phyloP scores from a whole-genome alignment of 495 filamentous ascomycete species.

The Coniosporium apollinis region DNA sequence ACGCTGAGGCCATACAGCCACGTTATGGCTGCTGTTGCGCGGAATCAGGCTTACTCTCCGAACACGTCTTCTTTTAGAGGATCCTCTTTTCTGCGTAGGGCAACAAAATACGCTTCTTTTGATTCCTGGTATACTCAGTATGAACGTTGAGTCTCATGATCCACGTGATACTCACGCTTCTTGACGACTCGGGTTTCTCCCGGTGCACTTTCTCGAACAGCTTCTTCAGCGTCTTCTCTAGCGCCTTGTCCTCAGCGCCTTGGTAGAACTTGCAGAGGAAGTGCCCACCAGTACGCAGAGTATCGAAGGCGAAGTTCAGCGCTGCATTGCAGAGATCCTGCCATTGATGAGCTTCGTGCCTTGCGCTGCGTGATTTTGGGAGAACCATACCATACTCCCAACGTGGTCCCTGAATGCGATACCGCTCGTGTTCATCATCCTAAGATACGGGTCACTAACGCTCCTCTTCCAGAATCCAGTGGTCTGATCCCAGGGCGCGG shows the following conservation, averaged over 20 bases:
- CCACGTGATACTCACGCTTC: constrained; percentile 42
- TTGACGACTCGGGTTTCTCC: constrained; percentile 79
- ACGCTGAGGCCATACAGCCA: too few species aligned
- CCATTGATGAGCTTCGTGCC: too few species aligned
- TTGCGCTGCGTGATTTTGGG: too few species aligned
- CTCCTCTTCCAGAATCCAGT: constrained; percentile 65
- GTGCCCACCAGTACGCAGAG: constrained; percentile 63
- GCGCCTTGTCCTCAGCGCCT: constrained; percentile 60
- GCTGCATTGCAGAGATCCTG: constrained; percentile 84
- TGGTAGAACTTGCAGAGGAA: constrained; percentile 98
- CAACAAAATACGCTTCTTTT: constrained; percentile 75
- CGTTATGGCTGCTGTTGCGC: too few species aligned
- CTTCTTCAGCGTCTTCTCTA: constrained; percentile 54
- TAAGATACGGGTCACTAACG: constrained; percentile 80
- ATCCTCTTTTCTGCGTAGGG: constrained; percentile 38
- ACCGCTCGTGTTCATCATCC: constrained; percentile 99
- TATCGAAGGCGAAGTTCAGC: constrained; percentile 65
- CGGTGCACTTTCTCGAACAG: constrained; percentile 65
- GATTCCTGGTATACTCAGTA: constrained; percentile 61
- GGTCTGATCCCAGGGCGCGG: constrained; percentile 74
- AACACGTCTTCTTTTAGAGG: constrained; percentile 26
- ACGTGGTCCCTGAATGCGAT: constrained; percentile 73
- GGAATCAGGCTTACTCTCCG: constrained; percentile 9
- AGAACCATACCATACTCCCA: constrained; percentile 87
- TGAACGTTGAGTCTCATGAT: neutral